Evolutionary conservation across 768 basidiomycete species (phyloP), one percentile per base, ranked within the genome.

Genomic region (Suillus clintonianus): DNA sequence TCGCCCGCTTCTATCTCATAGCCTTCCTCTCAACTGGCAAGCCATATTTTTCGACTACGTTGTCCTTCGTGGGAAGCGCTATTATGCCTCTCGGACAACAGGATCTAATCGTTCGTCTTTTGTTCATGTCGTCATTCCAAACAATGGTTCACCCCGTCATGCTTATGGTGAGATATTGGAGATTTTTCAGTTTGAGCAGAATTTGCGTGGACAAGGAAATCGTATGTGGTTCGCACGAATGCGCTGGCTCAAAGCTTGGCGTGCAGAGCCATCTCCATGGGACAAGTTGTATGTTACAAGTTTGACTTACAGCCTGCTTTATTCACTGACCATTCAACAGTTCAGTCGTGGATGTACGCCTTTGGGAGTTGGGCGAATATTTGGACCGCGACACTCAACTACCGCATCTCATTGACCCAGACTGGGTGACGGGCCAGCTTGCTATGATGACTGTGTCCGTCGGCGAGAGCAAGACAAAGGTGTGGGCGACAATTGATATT

Each of bases 361-460:
- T 62, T 11, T 62, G 62, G 62, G 62, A 62, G 41, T 45, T 62
- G 32, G 54, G 45, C 32, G 62, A 62, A 58, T 62, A 62, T 30
- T 22, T 24, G 13, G 53, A 10, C 14, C 14, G 5, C 9, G 62
- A 62, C 11, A 42, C 34, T 14, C 55, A 30, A 22, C 27, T 62
- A 13, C 62, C 62, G 3, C 27, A 17, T 19, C 55, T 62, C n/a
- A 47, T 62, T 27, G 41, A 45, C 30, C 32, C 43, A 4, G 47
- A 57, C 22, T 62, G 54, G 62, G 47, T 62, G 10, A 27, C n/a
- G 27, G 27, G 54, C 15, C 41, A 43, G 30, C 19, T 62, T 50
- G 54, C 54, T 11, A 24, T 57, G 41, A 57, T 22, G 34, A 56
- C 54, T 2, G 41, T 62, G 24, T n/a, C 42, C 3, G 14, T 57